These are phyloP conservation scores for Theobroma grandiflorum DNA, from an alignment of 441 rosid genomes.

Conservation along the genomic window DNA sequence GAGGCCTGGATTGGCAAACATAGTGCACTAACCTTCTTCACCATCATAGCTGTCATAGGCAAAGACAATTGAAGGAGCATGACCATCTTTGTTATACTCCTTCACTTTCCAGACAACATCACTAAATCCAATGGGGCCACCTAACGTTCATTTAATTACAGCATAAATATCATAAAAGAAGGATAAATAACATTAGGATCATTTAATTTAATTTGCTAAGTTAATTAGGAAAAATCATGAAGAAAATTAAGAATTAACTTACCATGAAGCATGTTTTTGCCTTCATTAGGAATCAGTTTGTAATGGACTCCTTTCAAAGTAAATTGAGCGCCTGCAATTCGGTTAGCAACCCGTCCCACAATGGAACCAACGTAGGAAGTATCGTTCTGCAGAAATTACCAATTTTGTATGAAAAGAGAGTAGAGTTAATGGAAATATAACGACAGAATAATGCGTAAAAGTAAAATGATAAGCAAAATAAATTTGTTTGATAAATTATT, in stretches of 20 bases:
- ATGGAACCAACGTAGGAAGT: constrained; percentile 66
- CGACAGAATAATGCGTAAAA: neutral
- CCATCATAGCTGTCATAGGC: constrained; percentile 71
- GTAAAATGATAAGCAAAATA: too few relatives aligned
- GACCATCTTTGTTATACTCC: constrained; percentile 51
- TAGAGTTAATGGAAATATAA: neutral
- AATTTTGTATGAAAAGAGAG: neutral
- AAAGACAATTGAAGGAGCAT: constrained; percentile 61
- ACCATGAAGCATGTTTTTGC: constrained; percentile 88
- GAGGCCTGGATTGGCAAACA: neutral
- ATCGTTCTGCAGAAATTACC: constrained; percentile 55
- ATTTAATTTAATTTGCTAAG: neutral
- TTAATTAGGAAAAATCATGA: constrained; percentile 13
- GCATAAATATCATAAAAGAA: neutral
- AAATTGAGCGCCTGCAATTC: constrained; percentile 75
- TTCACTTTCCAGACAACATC: constrained; percentile 72
- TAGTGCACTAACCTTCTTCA: constrained; percentile 65
- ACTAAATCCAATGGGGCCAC: constrained; percentile 74
- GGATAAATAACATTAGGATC: neutral
- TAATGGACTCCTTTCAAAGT: constrained; percentile 63
- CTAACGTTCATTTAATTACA: constrained; percentile 28
- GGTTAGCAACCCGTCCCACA: constrained; percentile 86
- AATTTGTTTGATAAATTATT: too few relatives aligned
- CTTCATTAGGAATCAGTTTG: constrained; percentile 72
- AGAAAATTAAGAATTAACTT: constrained; percentile 13